Evolutionary conservation across 345 rosid species (phyloP).

Genomic region (Boechera retrofracta): DNA sequence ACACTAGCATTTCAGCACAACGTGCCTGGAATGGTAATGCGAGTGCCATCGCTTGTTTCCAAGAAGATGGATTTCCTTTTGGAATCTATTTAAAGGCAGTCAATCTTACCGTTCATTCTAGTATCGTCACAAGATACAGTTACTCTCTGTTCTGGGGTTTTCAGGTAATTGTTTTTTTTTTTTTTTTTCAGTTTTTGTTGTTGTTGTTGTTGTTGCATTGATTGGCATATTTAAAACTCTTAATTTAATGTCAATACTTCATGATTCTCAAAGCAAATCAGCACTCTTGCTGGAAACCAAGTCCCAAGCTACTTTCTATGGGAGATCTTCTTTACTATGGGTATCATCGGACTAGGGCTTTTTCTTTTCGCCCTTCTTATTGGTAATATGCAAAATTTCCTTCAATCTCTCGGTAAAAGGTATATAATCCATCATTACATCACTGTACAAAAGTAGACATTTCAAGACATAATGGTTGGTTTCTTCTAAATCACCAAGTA

Average conservation of each 20-base stretch:
- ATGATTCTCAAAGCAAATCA: slow-evolving; percentile 73
- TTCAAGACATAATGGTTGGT: slow-evolving; percentile 18
- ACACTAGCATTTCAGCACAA: not conserved
- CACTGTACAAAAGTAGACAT: slow-evolving; percentile 1
- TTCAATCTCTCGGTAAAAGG: slow-evolving; percentile 84
- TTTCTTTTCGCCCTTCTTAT: slow-evolving; percentile 89
- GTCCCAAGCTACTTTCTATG: slow-evolving; percentile 69
- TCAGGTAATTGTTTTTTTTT: slow-evolving; percentile 57
- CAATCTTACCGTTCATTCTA: slow-evolving; percentile 54
- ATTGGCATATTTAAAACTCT: not conserved
- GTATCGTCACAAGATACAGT: slow-evolving; percentile 62
- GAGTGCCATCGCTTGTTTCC: slow-evolving; percentile 61
- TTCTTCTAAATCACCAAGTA: not conserved
- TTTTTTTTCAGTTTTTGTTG: not conserved
- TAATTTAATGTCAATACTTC: no score
- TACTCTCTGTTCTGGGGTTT: slow-evolving; percentile 92
- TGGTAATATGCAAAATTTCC: slow-evolving; percentile 95
- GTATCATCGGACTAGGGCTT: slow-evolving; percentile 76
- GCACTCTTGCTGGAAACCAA: slow-evolving; percentile 92
- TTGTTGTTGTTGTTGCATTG: not conserved
- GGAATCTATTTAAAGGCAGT: slow-evolving; percentile 67
- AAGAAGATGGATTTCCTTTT: slow-evolving; percentile 48
- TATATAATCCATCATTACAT: slow-evolving; percentile 27
- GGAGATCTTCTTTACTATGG: slow-evolving; percentile 91
- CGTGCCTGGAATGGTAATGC: slow-evolving; percentile 47